Base-by-base conservation (phyloP, 2,329 filamentous ascomycete genomes). In the Curvularia sp. region DNA sequence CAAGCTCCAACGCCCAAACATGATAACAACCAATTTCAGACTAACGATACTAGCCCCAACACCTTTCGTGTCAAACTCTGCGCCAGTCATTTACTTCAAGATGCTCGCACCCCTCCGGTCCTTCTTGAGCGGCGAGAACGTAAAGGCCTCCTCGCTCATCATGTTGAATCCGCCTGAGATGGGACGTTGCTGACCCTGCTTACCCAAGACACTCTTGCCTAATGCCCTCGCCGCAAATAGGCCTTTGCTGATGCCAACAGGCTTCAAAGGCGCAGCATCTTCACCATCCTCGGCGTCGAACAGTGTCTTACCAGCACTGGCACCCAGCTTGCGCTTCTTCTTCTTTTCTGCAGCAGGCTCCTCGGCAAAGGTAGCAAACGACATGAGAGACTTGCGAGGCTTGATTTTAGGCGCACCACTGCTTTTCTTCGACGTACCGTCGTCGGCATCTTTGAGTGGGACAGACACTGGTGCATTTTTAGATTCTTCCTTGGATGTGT, bases 291-390 rank as follows among this genome's bases (percentile, higher is more conserved):
- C 68, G 15, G 60, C 57, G 57, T 90, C 88, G 66, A 94, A 92
- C 5, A 95, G 73, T 3, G 87, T 90, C 66, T 80, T 82, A 63
- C 87, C 86, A 47, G 84, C 60, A 25, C 60, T 80, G 3, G 88
- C 87, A 1, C 91, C 81, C 5, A 92, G 78, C 77, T 92, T 93
- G 61, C 89, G 86, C 80, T 89, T 93, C 82, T 89, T 74, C 61
- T 74, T 75, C 64, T 75, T 75, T 53, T 77, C 75, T 4, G 73
- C 70, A 19, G 77, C 79, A 7, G 72, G 72, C 54, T 76, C 77
- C 15, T 75, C 74, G 50, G 66, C 73, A 61, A 79, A 79, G n/a
- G 74, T 68, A 1, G 76, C 75, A 51, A 79, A 83, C 7, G 80
- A 79, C 68, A 80, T 78, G 56, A 83, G 78, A 3, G 80, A 81